Evolutionary conservation across 2,329 filamentous ascomycete species (phyloP).

Genomic region (Neocatenulostroma microsporum): DNA sequence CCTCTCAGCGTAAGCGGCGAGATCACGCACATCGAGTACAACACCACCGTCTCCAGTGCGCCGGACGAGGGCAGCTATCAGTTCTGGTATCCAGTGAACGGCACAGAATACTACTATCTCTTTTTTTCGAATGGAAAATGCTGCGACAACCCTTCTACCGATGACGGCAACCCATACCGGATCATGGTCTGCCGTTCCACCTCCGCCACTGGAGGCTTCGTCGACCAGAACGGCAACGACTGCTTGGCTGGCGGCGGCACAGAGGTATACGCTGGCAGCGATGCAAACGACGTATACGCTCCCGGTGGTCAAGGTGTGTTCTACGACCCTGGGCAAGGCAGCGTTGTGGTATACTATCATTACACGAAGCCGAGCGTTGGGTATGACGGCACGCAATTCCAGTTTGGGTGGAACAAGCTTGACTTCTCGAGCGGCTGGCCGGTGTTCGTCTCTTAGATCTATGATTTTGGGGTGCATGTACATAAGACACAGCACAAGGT

Average conservation of each 20-base stretch:
- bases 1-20: conserved; percentile 20
- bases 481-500: too few species aligned
- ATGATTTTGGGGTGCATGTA: too few species aligned
- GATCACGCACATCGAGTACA: conserved; percentile 46
- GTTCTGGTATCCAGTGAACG: conserved; percentile 36
- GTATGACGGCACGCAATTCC: conserved; percentile 18
- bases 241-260: neutral
- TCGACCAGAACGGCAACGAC: conserved; percentile 54
- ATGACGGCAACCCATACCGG: conserved; percentile 23
- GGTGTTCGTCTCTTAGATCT: conserved; percentile 9
- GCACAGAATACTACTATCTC: conserved; percentile 53
- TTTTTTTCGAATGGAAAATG: conserved; percentile 33
- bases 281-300: conserved; percentile 55
- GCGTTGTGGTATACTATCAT: conserved; percentile 56
- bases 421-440: conserved; percentile 19
- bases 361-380: conserved; percentile 32
- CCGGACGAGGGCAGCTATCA: conserved; percentile 50
- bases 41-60: conserved; percentile 43
- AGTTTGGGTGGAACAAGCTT: conserved; percentile 21
- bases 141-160: conserved; percentile 9
- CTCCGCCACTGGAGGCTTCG: conserved; percentile 41
- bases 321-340: conserved; percentile 37
- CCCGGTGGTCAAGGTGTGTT: conserved; percentile 58
- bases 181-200: neutral
- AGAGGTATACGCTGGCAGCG: conserved; percentile 46